Base-by-base conservation (phyloP, 2,329 filamentous ascomycete species). In the Talaromyces sp. region DNA sequence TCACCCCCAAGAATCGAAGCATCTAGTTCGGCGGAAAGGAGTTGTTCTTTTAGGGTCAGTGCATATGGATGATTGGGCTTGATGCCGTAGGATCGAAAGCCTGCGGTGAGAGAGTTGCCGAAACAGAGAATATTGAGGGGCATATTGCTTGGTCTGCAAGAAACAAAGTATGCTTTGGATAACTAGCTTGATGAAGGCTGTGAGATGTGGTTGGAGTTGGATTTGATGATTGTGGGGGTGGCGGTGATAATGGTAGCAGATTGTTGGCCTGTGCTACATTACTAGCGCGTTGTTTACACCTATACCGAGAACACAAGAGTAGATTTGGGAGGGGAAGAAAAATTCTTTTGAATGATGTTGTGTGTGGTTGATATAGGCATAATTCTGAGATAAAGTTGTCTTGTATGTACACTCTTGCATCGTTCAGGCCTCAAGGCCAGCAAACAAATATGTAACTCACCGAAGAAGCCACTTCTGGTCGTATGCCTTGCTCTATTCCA, bases 31-130 rank as follows among this genome's bases (percentile, higher is more conserved):
- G 47, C 47, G 22, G 70, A 3, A 81, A 79, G 57, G 86, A 82
- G 1, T 80, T 80, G 80, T 61, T 81, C 72, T 66, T 78, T 70
- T 14, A 90, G 77, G 64, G 78, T 78, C 27, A 73, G 70, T 6
- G 81, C 80, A 76, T 90, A 90, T 0, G 88, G 86, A 66, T 85
- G 81, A 13, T 59, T 11, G 52, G 77, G 78, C 3, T 73, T 27
- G 14, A 75, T 60, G 22, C 84, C 85, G 54, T 69, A 76, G 65
- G 68, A 61, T 35, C 80, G 78, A 73, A 79, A 88, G 49, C 88
- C 88, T 13, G 80, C 81, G 6, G 87, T 89, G 54, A 90, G 82
- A 45, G 86, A 88, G 80, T 89, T 82, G 73, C 87, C 87, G 74
- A 89, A 86, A 79, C 87, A 89, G 66, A 89, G 82, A 71, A 89